Base-by-base conservation (phyloP, 1,284 basidiomycete species). In the Ceratobasidium theobromae region DNA sequence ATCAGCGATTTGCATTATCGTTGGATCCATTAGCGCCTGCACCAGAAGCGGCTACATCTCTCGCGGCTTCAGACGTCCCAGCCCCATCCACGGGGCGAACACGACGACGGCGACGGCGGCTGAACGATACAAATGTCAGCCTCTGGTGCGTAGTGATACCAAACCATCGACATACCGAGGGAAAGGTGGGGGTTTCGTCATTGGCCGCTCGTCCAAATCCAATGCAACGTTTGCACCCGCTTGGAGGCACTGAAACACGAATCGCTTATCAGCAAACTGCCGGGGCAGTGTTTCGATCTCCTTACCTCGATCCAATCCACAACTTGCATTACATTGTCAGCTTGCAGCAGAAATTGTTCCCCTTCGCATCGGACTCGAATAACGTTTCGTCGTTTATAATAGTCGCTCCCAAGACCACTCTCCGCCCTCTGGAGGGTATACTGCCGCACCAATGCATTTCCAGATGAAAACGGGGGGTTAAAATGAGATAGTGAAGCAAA, bases 301-400 rank as follows among this genome's bases (percentile, higher is more conserved):
- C 80, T 57, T 71, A 91, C 95, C 87, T 99, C 96, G 72, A 99
- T 96, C 93, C 95, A 96, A 71, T 92, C 87, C 48, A 99, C 92
- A 8, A 97, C 93, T 49, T 87, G 86, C 38, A 86, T 82, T 49
- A 95, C 89, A 74, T 92, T 89, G 60, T 84, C 86, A 1, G 93
- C 92, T 78, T 99, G 97, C 69, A 99, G 75, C 74, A 99, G 79
- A 77, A 99, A 99, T 79, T 99, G 96, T 79, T 99, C 93, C 12
- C 95, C 95, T 75, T 96, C 94, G 71, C 93, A 81, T 66, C 97
- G 80, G 33, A 98, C 86, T 27, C 96, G 83, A n/a, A 99, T 94
- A 40, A 98, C 95, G 76, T 98, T 93, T 78, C 87, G 89, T 69
- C 94, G 82, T 82, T 99, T 99, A 72, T 87, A 70, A 77, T 99